A percentile compares a stretch with the other conserved stretches of the same genome.
Evolutionary conservation across 2,329 filamentous ascomycete species (phyloP).

Genomic region (Trichoderma endophyticum): DNA sequence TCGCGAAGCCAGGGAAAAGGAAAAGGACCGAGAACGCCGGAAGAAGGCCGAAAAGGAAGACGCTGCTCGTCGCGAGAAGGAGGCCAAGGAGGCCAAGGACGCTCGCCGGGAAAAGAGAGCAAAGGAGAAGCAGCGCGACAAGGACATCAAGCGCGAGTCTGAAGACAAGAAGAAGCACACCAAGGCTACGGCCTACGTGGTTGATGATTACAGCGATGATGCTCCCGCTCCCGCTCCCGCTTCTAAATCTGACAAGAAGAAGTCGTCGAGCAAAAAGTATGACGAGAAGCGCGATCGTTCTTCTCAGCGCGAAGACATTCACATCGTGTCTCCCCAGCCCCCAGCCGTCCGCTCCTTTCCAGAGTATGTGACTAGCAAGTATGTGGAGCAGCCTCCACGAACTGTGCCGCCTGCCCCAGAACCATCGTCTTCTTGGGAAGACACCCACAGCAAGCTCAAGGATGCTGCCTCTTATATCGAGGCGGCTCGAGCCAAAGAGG

Average conservation of each 20-base stretch:
- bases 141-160: conserved; percentile 37
- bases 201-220: conserved; percentile 36
- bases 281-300: conserved; percentile 38
- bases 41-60: conserved; percentile 21
- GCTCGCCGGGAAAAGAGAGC: conserved; percentile 35
- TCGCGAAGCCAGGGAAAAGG: conserved; percentile 35
- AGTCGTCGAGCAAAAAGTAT: conserved; percentile 37
- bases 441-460: conserved; percentile 22
- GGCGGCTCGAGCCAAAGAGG: conserved; percentile 28
- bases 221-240: conserved; percentile 18
- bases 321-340: conserved; percentile 20
- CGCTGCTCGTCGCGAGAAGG: conserved; percentile 32
- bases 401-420: conserved; percentile 20
- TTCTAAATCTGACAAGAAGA: conserved; percentile 37
- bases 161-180: conserved; percentile 38
- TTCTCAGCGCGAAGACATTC: conserved; percentile 32
- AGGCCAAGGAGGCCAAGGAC: conserved; percentile 29
- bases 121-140: conserved; percentile 36
- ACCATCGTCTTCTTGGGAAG: conserved; percentile 24
- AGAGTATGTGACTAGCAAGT: conserved; percentile 10
- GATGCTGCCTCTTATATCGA: conserved; percentile 33
- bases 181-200: conserved; percentile 30
- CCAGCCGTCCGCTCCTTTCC: conserved; percentile 3
- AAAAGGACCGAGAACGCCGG: conserved; percentile 27
- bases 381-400: conserved; percentile 15